Percentiles rank a stretch among this genome's conserved stretches.
These are phyloP conservation scores for Orbilia oligospora DNA, from an alignment of 2,329 filamentous ascomycete species.

Conservation along the genomic window DNA sequence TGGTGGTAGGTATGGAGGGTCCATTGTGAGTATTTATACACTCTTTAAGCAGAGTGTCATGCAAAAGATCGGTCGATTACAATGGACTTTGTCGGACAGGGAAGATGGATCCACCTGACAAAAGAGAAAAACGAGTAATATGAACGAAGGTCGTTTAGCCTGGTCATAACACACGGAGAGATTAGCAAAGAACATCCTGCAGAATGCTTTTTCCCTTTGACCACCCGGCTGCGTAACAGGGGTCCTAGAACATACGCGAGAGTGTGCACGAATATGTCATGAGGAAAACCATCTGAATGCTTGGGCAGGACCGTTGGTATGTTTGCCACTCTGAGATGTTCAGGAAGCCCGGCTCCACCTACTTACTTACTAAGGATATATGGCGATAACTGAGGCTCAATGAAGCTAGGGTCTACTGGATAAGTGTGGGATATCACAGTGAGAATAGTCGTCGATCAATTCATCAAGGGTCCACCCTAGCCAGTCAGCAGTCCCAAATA, in stretches of 20 bases:
- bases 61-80: conserved; percentile 1
- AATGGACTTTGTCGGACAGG: background rate
- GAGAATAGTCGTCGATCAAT: conserved; percentile 17
- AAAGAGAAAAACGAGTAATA: background rate
- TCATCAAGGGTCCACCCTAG: background rate
- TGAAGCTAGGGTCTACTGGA: background rate
- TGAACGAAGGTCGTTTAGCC: background rate
- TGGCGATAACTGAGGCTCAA: conserved; percentile 11
- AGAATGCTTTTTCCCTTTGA: background rate
- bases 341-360: background rate
- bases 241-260: conserved; percentile 1
- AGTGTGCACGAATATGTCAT: conserved; percentile 6
- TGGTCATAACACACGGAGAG: background rate
- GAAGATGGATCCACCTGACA: conserved; percentile 9
- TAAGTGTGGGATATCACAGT: background rate
- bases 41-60: conserved; percentile 1
- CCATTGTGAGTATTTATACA: conserved; percentile 20
- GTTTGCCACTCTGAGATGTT: background rate
- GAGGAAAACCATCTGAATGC: conserved; percentile 16
- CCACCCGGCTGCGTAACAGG: background rate
- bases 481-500: background rate
- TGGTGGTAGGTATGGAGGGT: background rate
- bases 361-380: background rate
- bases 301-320: conserved; percentile 6
- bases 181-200: conserved; percentile 6